A percentile compares a stretch with the other conserved stretches of the same genome.
phyloP scores from a whole-genome alignment of 2,329 filamentous ascomycete genomes.

The Xylaria sp. region DNA sequence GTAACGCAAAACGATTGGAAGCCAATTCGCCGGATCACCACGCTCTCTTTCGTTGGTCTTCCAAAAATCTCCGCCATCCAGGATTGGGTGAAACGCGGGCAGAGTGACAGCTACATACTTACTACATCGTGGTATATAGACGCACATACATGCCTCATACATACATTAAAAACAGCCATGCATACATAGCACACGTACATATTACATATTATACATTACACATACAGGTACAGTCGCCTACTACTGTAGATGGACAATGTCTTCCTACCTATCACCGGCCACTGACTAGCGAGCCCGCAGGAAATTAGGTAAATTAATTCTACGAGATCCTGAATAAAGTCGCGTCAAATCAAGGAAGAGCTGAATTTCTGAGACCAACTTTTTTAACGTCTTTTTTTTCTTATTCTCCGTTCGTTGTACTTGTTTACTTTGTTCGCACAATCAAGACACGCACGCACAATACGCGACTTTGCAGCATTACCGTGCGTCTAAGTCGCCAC shows the following conservation, averaged over 20 bases:
- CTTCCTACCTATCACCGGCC: neutral
- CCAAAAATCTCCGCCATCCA: constrained; percentile 32
- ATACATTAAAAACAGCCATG: neutral
- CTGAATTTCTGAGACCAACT: constrained; percentile 13
- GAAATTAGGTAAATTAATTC: neutral
- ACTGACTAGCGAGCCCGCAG: constrained; percentile 13
- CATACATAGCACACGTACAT: neutral
- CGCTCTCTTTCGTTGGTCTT: constrained; percentile 26
- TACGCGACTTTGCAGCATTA: constrained; percentile 17
- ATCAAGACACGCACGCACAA: constrained; percentile 10
- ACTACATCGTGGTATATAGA: neutral
- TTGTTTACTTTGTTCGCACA: constrained; percentile 19
- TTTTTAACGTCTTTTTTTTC: neutral
- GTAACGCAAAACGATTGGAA: constrained; percentile 32
- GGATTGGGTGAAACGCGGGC: constrained; percentile 29
- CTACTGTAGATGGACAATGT: too few relatives aligned
- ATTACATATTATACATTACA: neutral
- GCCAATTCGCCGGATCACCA: constrained; percentile 34
- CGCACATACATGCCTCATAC: neutral
- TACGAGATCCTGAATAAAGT: constrained; percentile 6
- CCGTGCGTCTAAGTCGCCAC: constrained; percentile 19
- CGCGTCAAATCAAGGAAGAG: constrained; percentile 29
- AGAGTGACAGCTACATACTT: constrained; percentile 23
- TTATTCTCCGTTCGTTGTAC: neutral
- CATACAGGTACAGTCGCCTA: neutral